Base-by-base conservation (phyloP, 176 grass and related monocot species). In the Rhipidocladum racemiflorum region DNA sequence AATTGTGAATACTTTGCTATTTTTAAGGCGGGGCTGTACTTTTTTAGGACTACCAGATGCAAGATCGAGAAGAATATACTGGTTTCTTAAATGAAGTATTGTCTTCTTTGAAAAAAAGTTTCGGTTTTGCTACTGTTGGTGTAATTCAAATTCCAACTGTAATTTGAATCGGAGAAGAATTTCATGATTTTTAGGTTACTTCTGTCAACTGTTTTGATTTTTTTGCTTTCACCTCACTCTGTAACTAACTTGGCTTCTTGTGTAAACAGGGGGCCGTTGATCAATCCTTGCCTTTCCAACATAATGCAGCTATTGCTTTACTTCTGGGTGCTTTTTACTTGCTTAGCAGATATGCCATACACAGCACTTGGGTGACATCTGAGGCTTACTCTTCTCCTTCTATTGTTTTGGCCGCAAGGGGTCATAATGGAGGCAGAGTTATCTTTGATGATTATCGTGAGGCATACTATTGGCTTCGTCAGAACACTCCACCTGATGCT, bases 401-500 rank as follows among this genome's bases (percentile, higher is more conserved):
- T 23, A 99, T 99, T 45, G 97, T 99, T 86, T 87, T 99, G 68
- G 83, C 97, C 7, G 97, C 97, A 50, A 89, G 93, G 62, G 89
- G 97, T 63, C 88, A 90, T 75, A 85, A 90, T 70, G 92, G 92
- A 49, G 89, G 91, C 38, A 95, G 97, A 61, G 93, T 99, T 17
- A 99, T 99, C 63, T 99, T 99, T 85, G 97, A 99, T 85, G 97
- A 99, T 81, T 99, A 99, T 55, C 90, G 97, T 38, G 97, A 99
- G 85, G 97, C 97, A 65, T 99, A 99, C 56, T 95, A 91, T 69
- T 99, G 97, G 97, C 89, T 99, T 88, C 92, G 92, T 72, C 91
- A 99, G 68, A 99, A 99, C 81, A 99, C 97, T 73, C 97, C 97
- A 76, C 43, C 87, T 21, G 97, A 99, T 20, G 97, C 97, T 50